Evolutionary conservation across 2,329 filamentous ascomycete species (phyloP), one percentile per base, ranked within the genome.

Genomic region (Annulohypoxylon truncatum): DNA sequence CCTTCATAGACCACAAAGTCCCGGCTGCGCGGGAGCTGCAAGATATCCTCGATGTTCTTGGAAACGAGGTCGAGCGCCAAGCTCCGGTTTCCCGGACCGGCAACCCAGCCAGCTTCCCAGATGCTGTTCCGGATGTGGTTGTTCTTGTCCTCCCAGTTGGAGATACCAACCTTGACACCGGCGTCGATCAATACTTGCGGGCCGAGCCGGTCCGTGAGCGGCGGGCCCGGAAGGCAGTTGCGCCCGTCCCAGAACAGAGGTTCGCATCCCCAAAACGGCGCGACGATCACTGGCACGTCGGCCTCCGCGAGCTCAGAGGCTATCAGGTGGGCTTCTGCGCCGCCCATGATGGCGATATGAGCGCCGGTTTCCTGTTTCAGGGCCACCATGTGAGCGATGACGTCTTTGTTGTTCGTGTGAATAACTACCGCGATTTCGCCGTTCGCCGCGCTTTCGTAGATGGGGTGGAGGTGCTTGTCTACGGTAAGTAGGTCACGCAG

Each of bases 1-100:
- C 77, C 77, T 59, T 79, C 77, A 52, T 73, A 80, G 12, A 79
- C 44, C 7, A 80, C 78, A 53, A 78, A 76, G 62, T 79, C 78
- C 3, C 52, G 57, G 15, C 68, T 68, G 6, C 67, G 70, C 47
- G 75, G 72, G 46, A 79, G 67, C 3, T 69, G 67, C 20, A 79
- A 58, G 22, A 79, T 78, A 50, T 76, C 70, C 61, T 79, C 76
- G 22, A 80, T 71, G 46, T 79, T 79, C 38, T 67, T 70, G 12
- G 74, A 75, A 2, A 80, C 77, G 3, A 79, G 66, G 44, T 77
- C 71, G 7, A 80, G 68, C 9, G 76, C 77, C 3, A 64, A 33
- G 35, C 62, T 70, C 9, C 18, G 55, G n/a, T 70, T 70, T 31
- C 55, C 68, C 2, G 59, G 66, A 10, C 68, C 68, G 13, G 68